Evolutionary conservation across 768 basidiomycete genomes (phyloP).

Genomic region (Pulveroboletus sp.): DNA sequence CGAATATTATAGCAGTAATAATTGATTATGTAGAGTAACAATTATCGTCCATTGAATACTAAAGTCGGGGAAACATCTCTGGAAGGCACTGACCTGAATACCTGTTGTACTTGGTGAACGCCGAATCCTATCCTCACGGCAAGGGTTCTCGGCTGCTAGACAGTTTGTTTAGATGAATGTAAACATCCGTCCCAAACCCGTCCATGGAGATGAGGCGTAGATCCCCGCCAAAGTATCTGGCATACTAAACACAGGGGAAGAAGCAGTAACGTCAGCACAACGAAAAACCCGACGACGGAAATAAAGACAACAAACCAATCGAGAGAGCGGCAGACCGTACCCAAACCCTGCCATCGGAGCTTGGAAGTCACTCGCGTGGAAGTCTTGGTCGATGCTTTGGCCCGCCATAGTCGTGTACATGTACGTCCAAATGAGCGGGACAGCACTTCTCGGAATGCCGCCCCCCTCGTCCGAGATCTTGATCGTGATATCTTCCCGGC

Average conservation of each 20-base stretch:
- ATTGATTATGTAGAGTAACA: constrained; percentile 1
- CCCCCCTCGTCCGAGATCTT: constrained; percentile 99
- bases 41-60: neutral
- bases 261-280: neutral
- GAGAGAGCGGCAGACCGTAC: constrained; percentile 88
- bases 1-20: constrained; percentile 1
- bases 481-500: constrained; percentile 98
- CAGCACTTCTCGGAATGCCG: constrained; percentile 76
- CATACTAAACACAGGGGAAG: constrained; percentile 54
- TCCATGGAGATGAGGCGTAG: constrained; percentile 96
- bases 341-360: constrained; percentile 98
- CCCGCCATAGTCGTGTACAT: constrained; percentile 89
- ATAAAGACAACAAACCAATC: constrained; percentile 61
- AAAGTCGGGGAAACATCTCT: neutral
- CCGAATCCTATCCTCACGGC: constrained; percentile 12
- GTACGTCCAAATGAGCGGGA: constrained; percentile 98
- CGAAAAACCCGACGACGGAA: constrained; percentile 65
- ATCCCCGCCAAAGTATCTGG: constrained; percentile 94
- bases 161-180: constrained; percentile 85
- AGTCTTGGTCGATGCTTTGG: constrained; percentile 71
- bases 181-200: constrained; percentile 94
- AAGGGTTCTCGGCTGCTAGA: constrained; percentile 45
- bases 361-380: constrained; percentile 84
- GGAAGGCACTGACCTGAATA: constrained; percentile 5
- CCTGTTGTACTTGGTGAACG: neutral